phyloP scores from a whole-genome alignment of 2,329 filamentous ascomycete species.

The Penicillium sp. region DNA sequence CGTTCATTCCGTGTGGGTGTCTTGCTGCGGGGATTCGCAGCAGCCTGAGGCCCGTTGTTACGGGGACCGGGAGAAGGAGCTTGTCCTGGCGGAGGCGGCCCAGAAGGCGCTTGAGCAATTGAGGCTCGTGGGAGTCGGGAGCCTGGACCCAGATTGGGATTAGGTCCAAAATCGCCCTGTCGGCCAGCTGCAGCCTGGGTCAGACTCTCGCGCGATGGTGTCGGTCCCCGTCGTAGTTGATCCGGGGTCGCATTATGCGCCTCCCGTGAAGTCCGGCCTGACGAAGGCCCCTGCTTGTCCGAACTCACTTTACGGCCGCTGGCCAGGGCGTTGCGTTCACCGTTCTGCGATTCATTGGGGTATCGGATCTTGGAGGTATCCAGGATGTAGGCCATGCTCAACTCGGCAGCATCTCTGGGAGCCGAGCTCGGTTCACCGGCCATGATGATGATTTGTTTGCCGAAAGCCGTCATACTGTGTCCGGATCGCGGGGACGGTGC shows the following conservation, averaged over 20 bases:
- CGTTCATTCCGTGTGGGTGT: constrained; percentile 50
- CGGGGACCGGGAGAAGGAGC: constrained; percentile 56
- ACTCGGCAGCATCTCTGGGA: constrained; percentile 70
- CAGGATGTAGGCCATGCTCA: constrained; percentile 83
- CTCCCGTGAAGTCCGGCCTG: constrained; percentile 43
- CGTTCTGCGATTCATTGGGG: constrained; percentile 63
- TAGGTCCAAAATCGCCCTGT: constrained; percentile 29
- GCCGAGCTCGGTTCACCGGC: constrained; percentile 92
- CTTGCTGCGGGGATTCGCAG: constrained; percentile 41
- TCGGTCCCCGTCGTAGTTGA: constrained; percentile 34
- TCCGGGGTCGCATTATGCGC: constrained; percentile 37
- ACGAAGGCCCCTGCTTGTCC: constrained; percentile 41
- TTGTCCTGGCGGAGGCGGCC: constrained; percentile 61
- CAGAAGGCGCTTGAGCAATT: constrained; percentile 55
- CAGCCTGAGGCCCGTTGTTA: constrained; percentile 36
- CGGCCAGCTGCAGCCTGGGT: constrained; percentile 23
- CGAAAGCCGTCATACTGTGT: constrained; percentile 94
- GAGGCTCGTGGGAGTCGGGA: constrained; percentile 59
- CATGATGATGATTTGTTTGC: constrained; percentile 85
- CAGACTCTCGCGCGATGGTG: constrained; percentile 44
- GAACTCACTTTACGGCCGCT: constrained; percentile 41
- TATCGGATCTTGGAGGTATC: constrained; percentile 97
- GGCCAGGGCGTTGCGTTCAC: constrained; percentile 38
- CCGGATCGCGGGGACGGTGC: constrained; percentile 89
- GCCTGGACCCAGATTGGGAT: constrained; percentile 35